Conservation (phyloP, 164 flowering plant species). For the Stephania cephalantha region DNA sequence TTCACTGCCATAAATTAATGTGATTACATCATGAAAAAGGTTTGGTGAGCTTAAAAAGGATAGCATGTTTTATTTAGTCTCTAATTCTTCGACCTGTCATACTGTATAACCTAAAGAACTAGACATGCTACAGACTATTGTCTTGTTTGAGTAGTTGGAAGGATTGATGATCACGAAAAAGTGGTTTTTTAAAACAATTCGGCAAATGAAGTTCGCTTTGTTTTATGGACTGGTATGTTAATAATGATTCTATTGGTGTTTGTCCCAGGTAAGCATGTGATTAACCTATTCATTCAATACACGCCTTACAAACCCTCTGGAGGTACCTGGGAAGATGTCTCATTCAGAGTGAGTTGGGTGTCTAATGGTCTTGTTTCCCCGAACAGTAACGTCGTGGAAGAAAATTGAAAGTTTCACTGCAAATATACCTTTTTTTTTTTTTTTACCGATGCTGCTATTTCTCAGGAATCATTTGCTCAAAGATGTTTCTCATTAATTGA, state of each 20-base stretch:
- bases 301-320: slow-evolving; percentile 81
- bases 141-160: neutral
- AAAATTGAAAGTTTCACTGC: neutral
- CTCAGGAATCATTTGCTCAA: slow-evolving; percentile 74
- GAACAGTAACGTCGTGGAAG: neutral
- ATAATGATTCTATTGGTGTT: neutral
- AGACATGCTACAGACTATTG: neutral
- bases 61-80: neutral
- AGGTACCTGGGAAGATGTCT: slow-evolving; percentile 83
- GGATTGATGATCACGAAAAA: neutral
- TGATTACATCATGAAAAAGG: neutral
- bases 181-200: neutral
- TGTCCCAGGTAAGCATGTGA: slow-evolving; percentile 77
- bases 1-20: neutral
- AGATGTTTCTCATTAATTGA: slow-evolving; percentile 82
- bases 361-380: neutral
- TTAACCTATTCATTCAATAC: slow-evolving; percentile 85
- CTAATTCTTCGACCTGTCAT: neutral
- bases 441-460: neutral
- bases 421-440: neutral
- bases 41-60: neutral
- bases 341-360: slow-evolving; percentile 56
- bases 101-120: neutral
- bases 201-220: neutral
- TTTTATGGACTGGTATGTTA: neutral